These are phyloP conservation scores for Carex kokanica DNA, from an alignment of 176 grass and related monocot species.

Conservation along the genomic window DNA sequence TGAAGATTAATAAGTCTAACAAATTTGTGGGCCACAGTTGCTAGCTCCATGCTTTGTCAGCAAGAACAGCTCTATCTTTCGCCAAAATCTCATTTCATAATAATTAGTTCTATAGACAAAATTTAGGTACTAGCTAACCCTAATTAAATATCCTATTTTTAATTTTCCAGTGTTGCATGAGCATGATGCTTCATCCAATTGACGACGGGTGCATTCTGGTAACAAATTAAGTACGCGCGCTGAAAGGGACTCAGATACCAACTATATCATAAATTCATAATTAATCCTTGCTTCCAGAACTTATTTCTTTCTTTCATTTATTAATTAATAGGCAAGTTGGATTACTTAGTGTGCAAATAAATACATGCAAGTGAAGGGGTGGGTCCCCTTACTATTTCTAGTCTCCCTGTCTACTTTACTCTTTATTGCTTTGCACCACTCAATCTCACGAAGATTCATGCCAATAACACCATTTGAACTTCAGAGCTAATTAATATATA, in stretches of 20 bases:
- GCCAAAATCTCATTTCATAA: not conserved
- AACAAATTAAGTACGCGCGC: not conserved
- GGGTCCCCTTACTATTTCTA: not conserved
- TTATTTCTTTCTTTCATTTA: constrained; percentile 1
- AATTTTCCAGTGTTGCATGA: not conserved
- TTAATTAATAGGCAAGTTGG: not conserved
- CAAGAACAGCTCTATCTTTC: not conserved
- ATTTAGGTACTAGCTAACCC: not conserved
- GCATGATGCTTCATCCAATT: not conserved
- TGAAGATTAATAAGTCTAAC: not conserved
- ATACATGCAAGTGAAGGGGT: not conserved
- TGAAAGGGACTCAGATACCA: not conserved
- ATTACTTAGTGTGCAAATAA: constrained; percentile 13
- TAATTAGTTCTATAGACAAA: not conserved
- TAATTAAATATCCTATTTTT: not conserved
- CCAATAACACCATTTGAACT: constrained; percentile 4
- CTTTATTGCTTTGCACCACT: too few relatives aligned
- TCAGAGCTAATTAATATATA: not conserved
- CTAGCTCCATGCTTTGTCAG: not conserved
- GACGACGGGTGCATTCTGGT: not conserved
- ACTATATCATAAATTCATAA: not conserved
- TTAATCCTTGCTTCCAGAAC: constrained; percentile 3
- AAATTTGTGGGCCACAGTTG: not conserved
- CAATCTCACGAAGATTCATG: constrained; percentile 3
- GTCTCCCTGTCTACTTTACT: not conserved